These are phyloP conservation scores for Pseudognaphalium luteoalbum DNA, from an alignment of 129 eudicot genomes.

Conservation along the genomic window DNA sequence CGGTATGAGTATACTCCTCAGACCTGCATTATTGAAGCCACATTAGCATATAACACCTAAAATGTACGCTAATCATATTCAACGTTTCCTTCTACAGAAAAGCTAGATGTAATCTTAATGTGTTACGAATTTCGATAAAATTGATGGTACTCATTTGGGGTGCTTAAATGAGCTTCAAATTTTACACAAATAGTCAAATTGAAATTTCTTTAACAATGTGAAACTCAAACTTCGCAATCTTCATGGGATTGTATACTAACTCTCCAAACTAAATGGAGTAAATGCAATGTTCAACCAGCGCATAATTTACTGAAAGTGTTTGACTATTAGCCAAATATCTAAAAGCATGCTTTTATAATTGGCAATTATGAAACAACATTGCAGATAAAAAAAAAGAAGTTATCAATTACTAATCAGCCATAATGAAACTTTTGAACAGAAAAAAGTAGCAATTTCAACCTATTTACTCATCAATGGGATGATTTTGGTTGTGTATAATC, in stretches of 20 bases:
- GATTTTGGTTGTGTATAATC: too few species aligned
- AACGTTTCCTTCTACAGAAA: background rate
- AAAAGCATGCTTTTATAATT: background rate
- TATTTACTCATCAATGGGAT: too few species aligned
- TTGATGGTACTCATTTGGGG: background rate
- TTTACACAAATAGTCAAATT: background rate
- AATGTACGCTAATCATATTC: background rate
- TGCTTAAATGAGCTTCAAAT: background rate
- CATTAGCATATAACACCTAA: background rate
- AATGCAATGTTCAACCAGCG: background rate
- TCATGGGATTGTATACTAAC: background rate
- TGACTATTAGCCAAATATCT: background rate
- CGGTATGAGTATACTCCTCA: constrained; percentile 75
- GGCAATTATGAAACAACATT: background rate
- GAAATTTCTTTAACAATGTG: background rate
- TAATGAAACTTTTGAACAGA: background rate
- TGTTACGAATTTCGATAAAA: background rate
- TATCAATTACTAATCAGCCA: background rate
- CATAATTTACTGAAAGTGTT: background rate
- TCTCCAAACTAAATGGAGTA: background rate
- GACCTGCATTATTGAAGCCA: constrained; percentile 50
- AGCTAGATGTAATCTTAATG: background rate
- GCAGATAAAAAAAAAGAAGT: background rate
- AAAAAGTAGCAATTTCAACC: too few species aligned
- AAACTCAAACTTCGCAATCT: background rate